Evolutionary conservation across 495 filamentous ascomycete genomes (phyloP), one percentile per base, ranked within the genome.

Genomic region (Cercophora scortea): DNA sequence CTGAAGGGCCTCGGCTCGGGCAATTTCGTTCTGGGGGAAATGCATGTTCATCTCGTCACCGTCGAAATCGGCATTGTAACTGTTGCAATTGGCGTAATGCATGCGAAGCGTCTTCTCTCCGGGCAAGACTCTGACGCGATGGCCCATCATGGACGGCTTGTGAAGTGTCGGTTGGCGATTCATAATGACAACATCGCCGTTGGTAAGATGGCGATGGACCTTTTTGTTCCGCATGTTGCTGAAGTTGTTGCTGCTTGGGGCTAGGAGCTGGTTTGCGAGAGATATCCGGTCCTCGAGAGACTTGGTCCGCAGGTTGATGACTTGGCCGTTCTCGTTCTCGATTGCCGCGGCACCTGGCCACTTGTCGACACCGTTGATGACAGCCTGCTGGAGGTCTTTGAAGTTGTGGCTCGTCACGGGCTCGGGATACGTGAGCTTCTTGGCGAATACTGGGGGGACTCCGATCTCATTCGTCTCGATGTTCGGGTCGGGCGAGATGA

Each of bases 1-100:
- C 64, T 86, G 84, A 48, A 90, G 75, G 3, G 93, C 93, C 69
- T 99, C 94, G 3, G 90, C 84, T 52, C 93, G 79, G 19, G 92
- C 94, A 62, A 96, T 74, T 64, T 96, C 94, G 60, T 94, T 96
- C 58, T 99, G 94, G 9, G 94, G 94, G 64, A 99, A 96, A 67
- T 99, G 94, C 93, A 99, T 95, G 67, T 99, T 99, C 94, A 99
- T 99, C 71, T 99, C 94, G 61, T 99, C 94, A 66, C 94, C 94
- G 66, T 99, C 94, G 69, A 97, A 99, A 80, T 99, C 94, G n/a
- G 94, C 94, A 60, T 99, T 99, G 78, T 99, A 98, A 10, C 94
- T 95, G 65, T 96, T 97, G 69, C 93, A 96, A 67, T 99, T 99
- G 52, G 94, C 92, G 70, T 99, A 99, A 74, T 97, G 94, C 92